Conservation (phyloP, 1,139 yeast species). For the Suhomyces maxii region DNA sequence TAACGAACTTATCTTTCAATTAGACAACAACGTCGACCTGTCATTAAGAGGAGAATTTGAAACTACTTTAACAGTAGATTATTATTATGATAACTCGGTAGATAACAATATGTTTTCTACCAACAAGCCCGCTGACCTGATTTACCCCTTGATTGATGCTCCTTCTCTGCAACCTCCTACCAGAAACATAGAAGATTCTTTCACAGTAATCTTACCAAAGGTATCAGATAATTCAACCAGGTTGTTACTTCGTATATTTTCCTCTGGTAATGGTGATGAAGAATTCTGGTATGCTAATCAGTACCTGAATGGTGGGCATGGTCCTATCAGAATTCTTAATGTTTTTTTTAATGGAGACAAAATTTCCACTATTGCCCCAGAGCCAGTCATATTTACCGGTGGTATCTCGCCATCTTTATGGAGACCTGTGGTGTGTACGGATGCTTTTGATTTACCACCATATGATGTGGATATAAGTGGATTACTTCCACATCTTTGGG, state of each 20-base stretch:
- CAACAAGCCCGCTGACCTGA: conserved; percentile 31
- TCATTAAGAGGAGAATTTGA: conserved; percentile 63
- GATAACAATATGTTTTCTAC: conserved; percentile 19
- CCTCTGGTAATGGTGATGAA: conserved; percentile 76
- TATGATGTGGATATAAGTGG: conserved; percentile 68
- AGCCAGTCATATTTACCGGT: conserved; percentile 68
- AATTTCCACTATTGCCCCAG: conserved; percentile 53
- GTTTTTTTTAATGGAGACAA: conserved; percentile 51
- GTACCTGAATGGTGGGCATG: conserved; percentile 46
- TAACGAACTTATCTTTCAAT: conserved; percentile 42
- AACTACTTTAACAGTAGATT: conserved; percentile 52
- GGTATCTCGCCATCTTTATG: conserved; percentile 78
- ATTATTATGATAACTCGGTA: conserved; percentile 34
- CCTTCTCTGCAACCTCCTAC: conserved; percentile 1
- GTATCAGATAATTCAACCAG: conserved; percentile 54
- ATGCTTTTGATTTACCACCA: conserved; percentile 71
- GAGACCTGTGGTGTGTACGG: conserved; percentile 72
- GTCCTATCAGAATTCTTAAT: conserved; percentile 59
- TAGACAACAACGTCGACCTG: conserved; percentile 64
- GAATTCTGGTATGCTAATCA: conserved; percentile 78
- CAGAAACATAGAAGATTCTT: conserved; percentile 21
- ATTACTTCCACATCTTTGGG: conserved; percentile 64
- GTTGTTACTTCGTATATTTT: conserved; percentile 57
- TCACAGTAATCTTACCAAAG: conserved; percentile 40
- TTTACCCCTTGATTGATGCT: conserved; percentile 29